Percentiles rank a stretch among this genome's conserved stretches.
Conservation (phyloP, 2,329 filamentous ascomycete genomes). For the Dothistroma pini region DNA sequence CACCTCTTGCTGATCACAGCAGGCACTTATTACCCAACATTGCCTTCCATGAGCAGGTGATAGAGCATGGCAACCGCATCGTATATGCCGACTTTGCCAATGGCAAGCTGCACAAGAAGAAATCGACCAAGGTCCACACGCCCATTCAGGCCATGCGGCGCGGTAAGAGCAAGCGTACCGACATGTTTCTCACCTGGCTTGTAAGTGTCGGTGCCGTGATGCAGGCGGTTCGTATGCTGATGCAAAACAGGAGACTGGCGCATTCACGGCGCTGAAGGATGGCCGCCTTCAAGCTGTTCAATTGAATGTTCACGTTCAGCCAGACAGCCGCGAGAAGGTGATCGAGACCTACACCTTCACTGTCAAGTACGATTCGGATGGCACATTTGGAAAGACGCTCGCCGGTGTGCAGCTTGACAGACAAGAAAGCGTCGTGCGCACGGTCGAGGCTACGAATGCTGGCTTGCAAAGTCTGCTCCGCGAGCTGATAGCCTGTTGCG, state of each 20-base stretch:
- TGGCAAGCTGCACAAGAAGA: slow-evolving; percentile 15
- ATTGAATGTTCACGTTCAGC: slow-evolving; percentile 44
- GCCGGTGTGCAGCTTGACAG: slow-evolving; percentile 31
- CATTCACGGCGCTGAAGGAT: slow-evolving; percentile 45
- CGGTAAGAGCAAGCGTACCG: slow-evolving; percentile 39
- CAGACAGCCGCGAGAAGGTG: slow-evolving; percentile 34
- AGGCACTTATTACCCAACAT: slow-evolving; percentile 33
- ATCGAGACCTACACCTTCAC: slow-evolving; percentile 51
- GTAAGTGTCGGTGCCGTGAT: slow-evolving; percentile 33
- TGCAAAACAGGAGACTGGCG: slow-evolving; percentile 45
- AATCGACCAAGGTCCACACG: slow-evolving; percentile 8
- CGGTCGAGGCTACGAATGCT: slow-evolving; percentile 39
- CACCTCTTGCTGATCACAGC: slow-evolving; percentile 6
- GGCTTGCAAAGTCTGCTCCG: slow-evolving; percentile 45
- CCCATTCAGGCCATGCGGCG: slow-evolving; percentile 40
- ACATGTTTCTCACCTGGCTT: slow-evolving; percentile 47
- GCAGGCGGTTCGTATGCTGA: slow-evolving; percentile 21
- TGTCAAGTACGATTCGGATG: slow-evolving; percentile 40
- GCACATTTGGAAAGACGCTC: slow-evolving; percentile 14
- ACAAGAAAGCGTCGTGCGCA: slow-evolving; percentile 33
- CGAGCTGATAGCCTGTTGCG: slow-evolving; percentile 38
- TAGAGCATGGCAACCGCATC: slow-evolving; percentile 24
- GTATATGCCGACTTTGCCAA: slow-evolving; percentile 35
- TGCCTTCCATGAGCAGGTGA: slow-evolving; percentile 33
- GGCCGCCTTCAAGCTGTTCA: slow-evolving; percentile 46